phyloP scores from a whole-genome alignment of 352 stramenopile species.

The Globisporangium radiosum region DNA sequence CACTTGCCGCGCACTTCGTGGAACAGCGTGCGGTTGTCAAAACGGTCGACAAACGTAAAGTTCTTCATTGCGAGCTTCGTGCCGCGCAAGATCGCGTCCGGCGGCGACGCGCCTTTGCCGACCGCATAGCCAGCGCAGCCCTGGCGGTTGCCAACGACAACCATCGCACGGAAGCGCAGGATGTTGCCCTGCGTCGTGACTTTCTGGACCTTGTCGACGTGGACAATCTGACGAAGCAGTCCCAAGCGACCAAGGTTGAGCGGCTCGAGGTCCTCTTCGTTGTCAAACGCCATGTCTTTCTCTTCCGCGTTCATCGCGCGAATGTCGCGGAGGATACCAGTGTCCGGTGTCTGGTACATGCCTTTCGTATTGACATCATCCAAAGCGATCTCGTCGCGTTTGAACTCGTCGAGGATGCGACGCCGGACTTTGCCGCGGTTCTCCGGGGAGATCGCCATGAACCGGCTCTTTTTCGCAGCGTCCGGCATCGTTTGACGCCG shows the following conservation, averaged over 20 bases:
- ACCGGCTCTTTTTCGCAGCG: conserved; percentile 68
- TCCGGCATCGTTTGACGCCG: conserved; percentile 70
- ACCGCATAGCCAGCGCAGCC: conserved; percentile 92
- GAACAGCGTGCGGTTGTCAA: conserved; percentile 87
- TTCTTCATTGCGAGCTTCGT: conserved; percentile 89
- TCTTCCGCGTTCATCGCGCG: conserved; percentile 65
- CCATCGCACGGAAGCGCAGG: conserved; percentile 88
- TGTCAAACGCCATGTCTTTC: conserved; percentile 62
- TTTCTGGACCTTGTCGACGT: conserved; percentile 83
- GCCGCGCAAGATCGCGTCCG: conserved; percentile 86
- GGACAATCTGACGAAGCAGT: conserved; percentile 72
- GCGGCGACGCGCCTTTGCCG: conserved; percentile 84
- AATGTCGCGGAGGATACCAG: conserved; percentile 52
- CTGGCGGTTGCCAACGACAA: conserved; percentile 92
- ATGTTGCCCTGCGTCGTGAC: conserved; percentile 90
- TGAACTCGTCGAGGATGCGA: conserved; percentile 75
- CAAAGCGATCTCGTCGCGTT: conserved; percentile 60
- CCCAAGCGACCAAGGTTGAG: conserved; percentile 66
- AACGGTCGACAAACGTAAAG: conserved; percentile 94
- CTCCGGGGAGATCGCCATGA: conserved; percentile 63
- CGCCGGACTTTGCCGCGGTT: conserved; percentile 74
- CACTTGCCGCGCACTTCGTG: conserved; percentile 92
- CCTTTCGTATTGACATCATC: conserved; percentile 38
- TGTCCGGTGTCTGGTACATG: conserved; percentile 50
- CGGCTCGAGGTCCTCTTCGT: conserved; percentile 50